Base-by-base conservation (phyloP, 805 yeast genomes). In the Myxozyma kluyveri region DNA sequence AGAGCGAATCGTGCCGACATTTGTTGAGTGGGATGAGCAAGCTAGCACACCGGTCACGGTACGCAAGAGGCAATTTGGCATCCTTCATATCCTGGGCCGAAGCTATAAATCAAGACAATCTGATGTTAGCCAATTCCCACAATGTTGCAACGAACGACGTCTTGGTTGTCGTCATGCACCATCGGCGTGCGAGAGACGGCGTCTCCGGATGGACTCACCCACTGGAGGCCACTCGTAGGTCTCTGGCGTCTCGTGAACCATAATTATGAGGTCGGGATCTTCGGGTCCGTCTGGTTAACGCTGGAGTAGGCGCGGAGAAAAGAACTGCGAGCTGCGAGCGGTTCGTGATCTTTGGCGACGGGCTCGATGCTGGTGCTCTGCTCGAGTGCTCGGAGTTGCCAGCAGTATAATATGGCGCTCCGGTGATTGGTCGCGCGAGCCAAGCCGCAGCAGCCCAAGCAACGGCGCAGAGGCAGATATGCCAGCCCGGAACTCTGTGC, bases 71-170 rank as follows among this genome's bases (percentile, higher is more conserved):
- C 50, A 87, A 82, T 67, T 83, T 79, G 70, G 84, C 74, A 62
- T 82, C 77, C 71, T 85, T 88, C 84, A 87, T 83, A 66, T 87
- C 95, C 65, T 86, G 89, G 70, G 83, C 86, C 50, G 88, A 76
- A 61, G 87, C 90, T 84, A 37, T 31, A 12, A 21, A 35, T 10
- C 35, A 31, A 14, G 17, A 23, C 4, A 31, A 3, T 18, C 6
- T n/a, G n/a, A 31, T 2, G 43, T 45, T 21, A 45, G 36, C 12
- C 17, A 3, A 14, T 6, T 3, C 3, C 10, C 19, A 19, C 21
- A 35, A 4, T 36, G 10, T 4, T 29, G 1, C 6, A 19, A 9
- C 21, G 33, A 18, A 12, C 33, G 17, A 4, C 22, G 17, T 19
- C 2, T 18, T n/a, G 31, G 23, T 2, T n/a, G n/a, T n/a, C n/a